Evolutionary conservation across 805 yeast species (phyloP), one percentile per base, ranked within the genome.

Genomic region (Metschnikowia similis): DNA sequence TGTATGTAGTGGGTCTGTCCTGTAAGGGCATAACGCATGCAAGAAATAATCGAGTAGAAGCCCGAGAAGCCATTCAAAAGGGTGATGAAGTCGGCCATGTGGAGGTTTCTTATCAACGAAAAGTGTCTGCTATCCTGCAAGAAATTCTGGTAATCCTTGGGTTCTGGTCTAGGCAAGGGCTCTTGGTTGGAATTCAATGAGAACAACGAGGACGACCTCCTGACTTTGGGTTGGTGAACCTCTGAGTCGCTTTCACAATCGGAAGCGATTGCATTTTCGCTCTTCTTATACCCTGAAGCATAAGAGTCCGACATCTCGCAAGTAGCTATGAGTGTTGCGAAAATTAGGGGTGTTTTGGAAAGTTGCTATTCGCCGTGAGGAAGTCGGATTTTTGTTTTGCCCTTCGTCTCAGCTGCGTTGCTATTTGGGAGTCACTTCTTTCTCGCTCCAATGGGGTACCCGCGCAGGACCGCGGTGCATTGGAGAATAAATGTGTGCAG

Each of bases 71-170:
- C 97, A 68, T 94, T 94, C 66, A 94, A 75, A 74, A 91, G 79
- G 3, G 99, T 94, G 66, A 94, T 94, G 72, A 85, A 89, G 68
- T 94, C 99, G 6, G 99, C 99, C 83, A 92, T 76, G 67, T 94
- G 98, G 56, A 94, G 79, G 61, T 87, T 85, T 63, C 96, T 76
- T 49, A 94, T 72, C 80, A 94, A 81, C 49, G 91, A 84, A 56
- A 92, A 85, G 66, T 92, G 97, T 63, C 96, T 79, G 43, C 78
- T 78, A 67, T 92, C 98, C 35, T 83, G 80, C 48, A 90, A 84
- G 65, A 91, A 90, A 41, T 85, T 88, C 53, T 79, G 76, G 61
- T 89, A 84, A 66, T 92, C 96, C 14, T 76, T 75, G 50, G 83
- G 83, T 60, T 86, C 88, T 8, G 94, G 92, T 41, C 87, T 84